These are phyloP conservation scores for Aspergillus ibericus DNA, from an alignment of 2,329 filamentous ascomycete species.

Conservation along the genomic window DNA sequence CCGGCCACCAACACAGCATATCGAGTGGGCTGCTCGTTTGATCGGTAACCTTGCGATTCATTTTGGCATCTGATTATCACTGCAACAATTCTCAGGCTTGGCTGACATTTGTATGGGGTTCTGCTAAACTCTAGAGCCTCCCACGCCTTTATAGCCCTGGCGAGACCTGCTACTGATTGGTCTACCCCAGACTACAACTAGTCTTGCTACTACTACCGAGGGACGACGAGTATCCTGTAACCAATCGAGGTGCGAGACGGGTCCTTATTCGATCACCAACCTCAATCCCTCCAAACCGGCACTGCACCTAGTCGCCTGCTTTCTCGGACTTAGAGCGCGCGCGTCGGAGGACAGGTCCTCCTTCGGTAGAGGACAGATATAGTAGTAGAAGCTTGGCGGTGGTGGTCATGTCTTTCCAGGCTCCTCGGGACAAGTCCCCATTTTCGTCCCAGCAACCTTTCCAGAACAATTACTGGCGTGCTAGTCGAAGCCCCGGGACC, in stretches of 20 bases:
- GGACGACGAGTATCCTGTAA: background rate
- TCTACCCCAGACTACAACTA: background rate
- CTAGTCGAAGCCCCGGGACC: conserved; percentile 47
- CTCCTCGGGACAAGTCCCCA: conserved; percentile 69
- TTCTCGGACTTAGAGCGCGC: background rate
- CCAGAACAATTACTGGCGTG: conserved; percentile 67
- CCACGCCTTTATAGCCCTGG: background rate
- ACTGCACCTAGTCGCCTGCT: background rate
- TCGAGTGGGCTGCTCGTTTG: background rate
- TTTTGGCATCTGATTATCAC: background rate
- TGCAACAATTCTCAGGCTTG: background rate
- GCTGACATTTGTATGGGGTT: background rate
- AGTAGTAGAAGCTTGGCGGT: conserved; percentile 5
- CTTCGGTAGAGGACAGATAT: background rate
- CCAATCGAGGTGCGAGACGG: background rate
- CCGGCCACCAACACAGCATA: background rate
- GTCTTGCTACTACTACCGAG: background rate
- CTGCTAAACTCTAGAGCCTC: background rate
- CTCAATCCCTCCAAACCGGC: background rate
- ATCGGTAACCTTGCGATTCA: background rate
- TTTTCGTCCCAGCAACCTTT: conserved; percentile 64
- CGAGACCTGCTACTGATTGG: background rate
- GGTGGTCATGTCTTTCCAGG: conserved; percentile 54
- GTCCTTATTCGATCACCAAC: background rate
- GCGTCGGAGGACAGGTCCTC: background rate